Evolutionary conservation across 768 basidiomycete species (phyloP).

Genomic region (Cystobasidium ongulense): DNA sequence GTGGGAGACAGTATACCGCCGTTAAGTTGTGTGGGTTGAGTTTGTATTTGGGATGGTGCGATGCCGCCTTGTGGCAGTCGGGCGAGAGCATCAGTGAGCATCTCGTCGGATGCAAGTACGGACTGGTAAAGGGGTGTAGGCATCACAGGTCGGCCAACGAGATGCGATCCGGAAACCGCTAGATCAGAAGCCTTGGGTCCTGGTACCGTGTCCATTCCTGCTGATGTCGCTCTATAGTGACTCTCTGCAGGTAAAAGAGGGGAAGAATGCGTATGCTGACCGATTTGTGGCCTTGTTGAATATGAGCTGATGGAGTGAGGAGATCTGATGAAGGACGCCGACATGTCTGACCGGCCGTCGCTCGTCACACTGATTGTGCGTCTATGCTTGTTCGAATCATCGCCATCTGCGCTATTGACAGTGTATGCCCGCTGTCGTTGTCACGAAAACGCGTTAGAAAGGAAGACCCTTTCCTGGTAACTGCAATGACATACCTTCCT

Average conservation of each 20-base stretch:
- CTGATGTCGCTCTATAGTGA: conserved; percentile 4
- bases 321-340: conserved; percentile 1
- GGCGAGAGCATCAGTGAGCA: neutral
- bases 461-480: too few species aligned
- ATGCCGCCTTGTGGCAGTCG: neutral
- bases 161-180: conserved; percentile 18
- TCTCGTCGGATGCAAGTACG: conserved; percentile 3
- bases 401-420: conserved; percentile 22
- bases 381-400: conserved; percentile 29
- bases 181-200: conserved; percentile 18
- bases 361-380: conserved; percentile 11
- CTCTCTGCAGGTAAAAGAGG: conserved; percentile 18
- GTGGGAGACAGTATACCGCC: neutral
- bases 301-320: neutral
- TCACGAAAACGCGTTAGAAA: neutral
- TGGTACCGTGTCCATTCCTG: conserved; percentile 8
- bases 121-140: conserved; percentile 16
- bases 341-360: neutral
- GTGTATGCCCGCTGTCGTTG: conserved; percentile 27
- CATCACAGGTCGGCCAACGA: conserved; percentile 6
- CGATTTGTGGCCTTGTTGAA: neutral
- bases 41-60: neutral
- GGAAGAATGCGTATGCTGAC: conserved; percentile 25
- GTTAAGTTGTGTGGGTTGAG: neutral
- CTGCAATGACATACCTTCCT: neutral